Evolutionary conservation across 495 filamentous ascomycete species (phyloP), one percentile per base, ranked within the genome.

Genomic region (Arthonia radiata): DNA sequence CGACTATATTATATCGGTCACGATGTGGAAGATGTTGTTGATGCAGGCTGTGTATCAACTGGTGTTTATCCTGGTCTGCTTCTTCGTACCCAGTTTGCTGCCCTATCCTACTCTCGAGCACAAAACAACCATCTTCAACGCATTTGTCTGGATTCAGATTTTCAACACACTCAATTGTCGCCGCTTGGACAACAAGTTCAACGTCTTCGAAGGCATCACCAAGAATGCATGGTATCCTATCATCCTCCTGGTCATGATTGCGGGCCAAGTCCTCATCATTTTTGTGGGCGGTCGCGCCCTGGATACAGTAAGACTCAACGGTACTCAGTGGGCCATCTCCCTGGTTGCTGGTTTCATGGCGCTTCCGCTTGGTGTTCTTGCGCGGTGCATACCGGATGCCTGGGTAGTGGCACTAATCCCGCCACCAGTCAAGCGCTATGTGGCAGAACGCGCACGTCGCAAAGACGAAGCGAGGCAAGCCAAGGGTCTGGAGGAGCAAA

Each of bases 21-120:
- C 64, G 11, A 89, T 83, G 75, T 83, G 76, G 77, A 91, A 90
- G 50, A 90, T 86, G 76, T 83, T 90, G 26, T 59, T 79, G 30
- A 77, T 77, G 11, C 79, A 90, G 44, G 56, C 73, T 10, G 69
- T 86, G 32, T 89, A 70, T 41, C 76, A 89, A 41, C 53, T 90
- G 14, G 55, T 63, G n/a, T 56, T 89, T 14, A 55, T 75, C 15
- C n/a, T n/a, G n/a, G n/a, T n/a, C n/a, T 53, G 89, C 9, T 60
- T 82, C 47, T 89, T 83, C 46, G 69, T 59, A 15, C 31, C 32
- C 8, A 33, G 37, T 2, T 73, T 86, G 18, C 51, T 86, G 9
- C 44, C 52, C 10, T 79, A 76, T 42, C 32, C 31, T 27, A 37
- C 18, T 26, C 37, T 67, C 9, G 39, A 42, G 5, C 40, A 58